phyloP scores from a whole-genome alignment of 495 filamentous ascomycete species.

The Hypomontagnella submonticulosa region DNA sequence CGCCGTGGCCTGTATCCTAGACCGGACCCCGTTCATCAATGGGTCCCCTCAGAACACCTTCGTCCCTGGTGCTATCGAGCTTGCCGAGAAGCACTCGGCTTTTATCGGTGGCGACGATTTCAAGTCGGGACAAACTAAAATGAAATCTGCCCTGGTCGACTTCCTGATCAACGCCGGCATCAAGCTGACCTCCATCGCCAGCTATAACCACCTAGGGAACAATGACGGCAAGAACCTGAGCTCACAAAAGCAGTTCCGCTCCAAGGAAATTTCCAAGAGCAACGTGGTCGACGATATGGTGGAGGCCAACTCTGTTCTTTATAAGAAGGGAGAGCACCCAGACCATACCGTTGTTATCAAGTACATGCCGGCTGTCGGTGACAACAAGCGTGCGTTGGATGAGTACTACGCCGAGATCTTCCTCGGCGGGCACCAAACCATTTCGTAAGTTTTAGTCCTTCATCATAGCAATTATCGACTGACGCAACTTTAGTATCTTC shows the following conservation, averaged over 20 bases:
- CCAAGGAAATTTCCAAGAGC: slow-evolving; percentile 99
- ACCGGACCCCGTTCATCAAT: slow-evolving; percentile 96
- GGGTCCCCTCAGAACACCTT: slow-evolving; percentile 99
- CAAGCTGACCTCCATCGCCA: slow-evolving; percentile 98
- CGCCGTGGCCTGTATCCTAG: slow-evolving; percentile 91
- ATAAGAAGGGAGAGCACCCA: slow-evolving; percentile 86
- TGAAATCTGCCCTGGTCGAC: slow-evolving; percentile 98
- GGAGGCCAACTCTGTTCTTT: slow-evolving; percentile 89
- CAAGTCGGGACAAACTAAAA: slow-evolving; percentile 99
- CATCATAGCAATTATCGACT: slow-evolving; percentile 7
- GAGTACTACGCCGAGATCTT: slow-evolving; percentile 99
- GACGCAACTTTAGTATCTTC: slow-evolving; percentile 72
- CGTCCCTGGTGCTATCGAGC: slow-evolving; percentile 88
- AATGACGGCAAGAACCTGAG: slow-evolving; percentile 99
- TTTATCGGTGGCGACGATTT: slow-evolving; percentile 99
- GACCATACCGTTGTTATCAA: slow-evolving; percentile 94
- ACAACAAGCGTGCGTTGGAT: slow-evolving; percentile 98
- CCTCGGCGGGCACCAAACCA: slow-evolving; percentile 98
- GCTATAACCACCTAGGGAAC: slow-evolving; percentile 99
- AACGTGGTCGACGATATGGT: slow-evolving; percentile 99
- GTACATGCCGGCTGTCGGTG: slow-evolving; percentile 99
- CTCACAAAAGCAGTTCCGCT: slow-evolving; percentile 97
- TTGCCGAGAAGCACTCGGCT: slow-evolving; percentile 86
- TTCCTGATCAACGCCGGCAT: slow-evolving; percentile 99
- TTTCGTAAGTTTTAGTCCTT: slow-evolving; percentile 65